Percentiles rank a stretch among this genome's conserved stretches.
Evolutionary conservation across 441 rosid genomes (phyloP).

Genomic region (Erodium texanum): DNA sequence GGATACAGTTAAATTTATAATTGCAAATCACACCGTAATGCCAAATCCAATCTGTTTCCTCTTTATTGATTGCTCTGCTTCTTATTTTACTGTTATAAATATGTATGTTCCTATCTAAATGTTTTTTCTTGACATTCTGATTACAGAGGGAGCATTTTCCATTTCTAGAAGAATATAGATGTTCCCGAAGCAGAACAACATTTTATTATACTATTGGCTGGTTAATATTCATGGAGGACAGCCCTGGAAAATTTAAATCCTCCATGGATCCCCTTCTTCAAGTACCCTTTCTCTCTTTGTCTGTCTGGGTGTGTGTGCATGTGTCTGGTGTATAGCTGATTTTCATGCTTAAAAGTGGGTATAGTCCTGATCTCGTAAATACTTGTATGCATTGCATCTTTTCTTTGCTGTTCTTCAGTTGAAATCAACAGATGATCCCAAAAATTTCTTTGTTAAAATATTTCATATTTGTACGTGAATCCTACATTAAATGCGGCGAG

Average conservation of each 20-base stretch:
- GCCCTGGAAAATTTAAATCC: constrained; percentile 88
- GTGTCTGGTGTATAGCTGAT: neutral
- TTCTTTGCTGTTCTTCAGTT: no score
- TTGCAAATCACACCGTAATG: constrained; percentile 91
- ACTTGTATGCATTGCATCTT: no score
- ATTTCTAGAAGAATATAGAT: constrained; percentile 80
- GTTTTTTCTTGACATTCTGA: constrained; percentile 16
- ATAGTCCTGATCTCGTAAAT: neutral
- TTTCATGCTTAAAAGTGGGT: neutral
- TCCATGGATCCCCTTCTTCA: constrained; percentile 93
- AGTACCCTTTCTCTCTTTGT: no score
- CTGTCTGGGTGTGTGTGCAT: no score
- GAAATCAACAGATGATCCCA: no score
- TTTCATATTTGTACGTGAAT: no score
- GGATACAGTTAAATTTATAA: constrained; percentile 84
- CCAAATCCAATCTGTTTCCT: neutral
- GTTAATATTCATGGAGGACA: constrained; percentile 97
- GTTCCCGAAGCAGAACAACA: constrained; percentile 96
- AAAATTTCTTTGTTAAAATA: no score
- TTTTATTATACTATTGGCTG: constrained; percentile 94
- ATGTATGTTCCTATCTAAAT: neutral
- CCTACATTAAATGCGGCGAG: no score
- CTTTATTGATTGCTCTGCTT: neutral
- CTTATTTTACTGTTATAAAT: neutral
- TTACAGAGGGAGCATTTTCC: constrained; percentile 96